Conservation (phyloP, 1,284 basidiomycete genomes). For the Ceratobasidium sp. region DNA sequence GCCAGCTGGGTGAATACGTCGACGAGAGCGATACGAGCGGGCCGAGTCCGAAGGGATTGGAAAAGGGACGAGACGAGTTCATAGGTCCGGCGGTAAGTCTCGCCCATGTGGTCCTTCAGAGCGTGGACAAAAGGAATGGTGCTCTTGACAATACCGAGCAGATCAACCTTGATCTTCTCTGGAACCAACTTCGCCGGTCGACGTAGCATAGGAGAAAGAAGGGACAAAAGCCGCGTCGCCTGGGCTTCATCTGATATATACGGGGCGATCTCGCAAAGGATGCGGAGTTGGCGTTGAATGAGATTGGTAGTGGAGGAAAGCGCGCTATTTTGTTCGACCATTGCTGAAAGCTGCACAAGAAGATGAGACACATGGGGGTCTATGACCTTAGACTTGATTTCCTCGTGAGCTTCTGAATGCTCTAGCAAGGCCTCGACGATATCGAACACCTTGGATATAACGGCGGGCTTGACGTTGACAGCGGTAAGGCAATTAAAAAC, state of each 20-base stretch:
- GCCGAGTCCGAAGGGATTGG: constrained; percentile 72
- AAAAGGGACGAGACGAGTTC: constrained; percentile 76
- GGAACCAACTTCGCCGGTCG: constrained; percentile 78
- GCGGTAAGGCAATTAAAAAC: constrained; percentile 83
- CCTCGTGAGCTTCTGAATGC: constrained; percentile 60
- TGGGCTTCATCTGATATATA: constrained; percentile 75
- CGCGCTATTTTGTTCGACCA: constrained; percentile 65
- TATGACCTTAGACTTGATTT: constrained; percentile 65
- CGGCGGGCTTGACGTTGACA: constrained; percentile 84
- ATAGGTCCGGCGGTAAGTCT: constrained; percentile 65
- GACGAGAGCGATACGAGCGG: constrained; percentile 71
- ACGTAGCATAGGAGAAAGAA: constrained; percentile 84
- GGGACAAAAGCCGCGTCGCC: constrained; percentile 72
- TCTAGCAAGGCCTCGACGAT: constrained; percentile 79
- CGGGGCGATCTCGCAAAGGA: constrained; percentile 82
- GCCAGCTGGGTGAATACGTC: constrained; percentile 69
- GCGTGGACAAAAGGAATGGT: constrained; percentile 78
- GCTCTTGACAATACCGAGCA: constrained; percentile 77
- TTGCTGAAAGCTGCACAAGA: constrained; percentile 72
- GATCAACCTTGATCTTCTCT: constrained; percentile 87
- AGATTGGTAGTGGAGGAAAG: constrained; percentile 66
- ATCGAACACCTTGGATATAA: constrained; percentile 84
- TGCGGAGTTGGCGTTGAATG: constrained; percentile 81
- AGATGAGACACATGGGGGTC: constrained; percentile 79
- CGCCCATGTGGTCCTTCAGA: constrained; percentile 59